Base-by-base conservation (phyloP, 1,284 basidiomycete genomes). In the Ustilago loliicola region DNA sequence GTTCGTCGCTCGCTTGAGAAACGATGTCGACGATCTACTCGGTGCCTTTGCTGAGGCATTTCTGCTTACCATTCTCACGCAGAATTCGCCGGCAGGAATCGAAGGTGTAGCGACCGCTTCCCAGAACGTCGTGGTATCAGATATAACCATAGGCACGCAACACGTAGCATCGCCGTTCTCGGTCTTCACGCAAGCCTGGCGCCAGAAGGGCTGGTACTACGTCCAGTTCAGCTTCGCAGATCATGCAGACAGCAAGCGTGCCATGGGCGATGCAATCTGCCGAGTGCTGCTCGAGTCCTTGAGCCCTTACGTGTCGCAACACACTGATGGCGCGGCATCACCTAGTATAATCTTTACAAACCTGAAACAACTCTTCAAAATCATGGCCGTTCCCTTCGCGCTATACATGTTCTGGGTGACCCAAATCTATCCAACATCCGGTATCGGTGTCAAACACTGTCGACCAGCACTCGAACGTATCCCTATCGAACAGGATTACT, bases 171-270 rank as follows among this genome's bases (percentile, higher is more conserved):
- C 75, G 17, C 61, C 67, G 6, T 78, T 70, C 52, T 61, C 64
- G 3, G 40, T 74, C 47, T 78, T 74, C 30, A 52, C 59, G 0
- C 61, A 70, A 11, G 3, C 65, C 5, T 78, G 71, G 71, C 48
- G 56, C 21, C 48, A 50, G 6, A 58, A 61, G 32, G 76, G 76
- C 30, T 78, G 70, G 70, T 60, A 78, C 54, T 66, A 61, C 10
- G 45, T 58, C 4, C 76, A 78, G n/a, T 78, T 78, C 34, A 57
- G 64, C 23, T 74, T 73, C 32, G 71, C 60, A 8, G 76, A 78
- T 42, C 67, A 78, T n/a, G 42, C 27, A 5, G 71, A 78, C 23
- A 78, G 66, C 58, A 70, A 74, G 59, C 57, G 47, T 25, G 52
- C 58, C 1, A 34, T 74, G 7, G 40, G 71, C 3, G 40, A 74